Evolutionary conservation across 2,329 filamentous ascomycete species (phyloP).

Genomic region (Diaporthe sp.): DNA sequence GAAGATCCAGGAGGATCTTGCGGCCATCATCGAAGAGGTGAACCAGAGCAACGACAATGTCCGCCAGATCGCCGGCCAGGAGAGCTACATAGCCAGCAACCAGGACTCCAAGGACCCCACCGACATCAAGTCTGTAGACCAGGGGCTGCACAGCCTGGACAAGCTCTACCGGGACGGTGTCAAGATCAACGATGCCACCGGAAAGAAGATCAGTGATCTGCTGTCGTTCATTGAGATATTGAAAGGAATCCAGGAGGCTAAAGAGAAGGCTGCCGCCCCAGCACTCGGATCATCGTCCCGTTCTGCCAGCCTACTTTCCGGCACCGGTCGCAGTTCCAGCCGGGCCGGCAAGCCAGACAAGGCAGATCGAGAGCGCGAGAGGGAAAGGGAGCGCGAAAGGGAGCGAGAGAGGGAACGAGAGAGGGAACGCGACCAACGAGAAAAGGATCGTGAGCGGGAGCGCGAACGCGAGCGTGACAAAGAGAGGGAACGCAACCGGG

Average conservation of each 20-base stretch:
- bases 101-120: constrained; percentile 52
- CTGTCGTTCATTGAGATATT: constrained; percentile 57
- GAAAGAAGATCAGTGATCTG: constrained; percentile 49
- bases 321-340: constrained; percentile 39
- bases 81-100: constrained; percentile 55
- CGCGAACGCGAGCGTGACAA: constrained; percentile 34
- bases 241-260: constrained; percentile 56
- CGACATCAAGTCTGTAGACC: constrained; percentile 46
- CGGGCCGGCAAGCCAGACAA: constrained; percentile 43
- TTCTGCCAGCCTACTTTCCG: constrained; percentile 44
- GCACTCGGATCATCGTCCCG: constrained; percentile 44
- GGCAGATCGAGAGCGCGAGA: constrained; percentile 45
- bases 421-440: constrained; percentile 42
- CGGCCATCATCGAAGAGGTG: constrained; percentile 52
- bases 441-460: constrained; percentile 42
- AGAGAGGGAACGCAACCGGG: constrained; percentile 32
- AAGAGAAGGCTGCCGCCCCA: constrained; percentile 53
- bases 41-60: constrained; percentile 58
- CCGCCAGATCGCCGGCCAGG: constrained; percentile 56
- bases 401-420: constrained; percentile 33
- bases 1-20: constrained; percentile 55
- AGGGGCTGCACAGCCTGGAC: constrained; percentile 46
- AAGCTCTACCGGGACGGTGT: constrained; percentile 51
- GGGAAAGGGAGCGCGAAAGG: constrained; percentile 41
- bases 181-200: constrained; percentile 50